A percentile compares a stretch with the other conserved stretches of the same genome.
phyloP scores from a whole-genome alignment of 2,329 filamentous ascomycete species.

The Diaporthe longicolla region DNA sequence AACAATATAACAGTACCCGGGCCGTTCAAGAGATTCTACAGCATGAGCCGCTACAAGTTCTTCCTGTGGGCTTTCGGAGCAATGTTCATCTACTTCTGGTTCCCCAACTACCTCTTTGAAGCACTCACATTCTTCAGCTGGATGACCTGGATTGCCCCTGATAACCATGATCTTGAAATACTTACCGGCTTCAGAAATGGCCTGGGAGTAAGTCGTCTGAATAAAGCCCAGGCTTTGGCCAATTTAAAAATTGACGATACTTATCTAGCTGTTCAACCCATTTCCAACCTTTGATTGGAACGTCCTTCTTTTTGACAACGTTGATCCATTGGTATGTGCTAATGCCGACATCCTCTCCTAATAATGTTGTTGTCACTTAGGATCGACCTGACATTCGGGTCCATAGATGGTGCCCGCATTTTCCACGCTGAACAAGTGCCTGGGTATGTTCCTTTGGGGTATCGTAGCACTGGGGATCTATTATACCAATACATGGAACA shows the following conservation, averaged over 20 bases:
- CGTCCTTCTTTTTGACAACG: slow-evolving; percentile 32
- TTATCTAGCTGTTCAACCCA: slow-evolving; percentile 48
- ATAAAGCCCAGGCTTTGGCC: fast-evolving
- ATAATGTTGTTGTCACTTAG: fast-evolving
- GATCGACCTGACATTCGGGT: not conserved
- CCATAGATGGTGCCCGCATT: slow-evolving; percentile 10
- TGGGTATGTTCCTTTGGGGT: slow-evolving; percentile 69
- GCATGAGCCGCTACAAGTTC: slow-evolving; percentile 60
- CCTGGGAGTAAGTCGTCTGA: slow-evolving; percentile 44
- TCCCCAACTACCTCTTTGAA: slow-evolving; percentile 65
- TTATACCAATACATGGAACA: slow-evolving; percentile 32
- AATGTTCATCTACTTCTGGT: slow-evolving; percentile 64
- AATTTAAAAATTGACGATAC: not conserved
- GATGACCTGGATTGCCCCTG: slow-evolving; percentile 67
- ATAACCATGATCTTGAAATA: slow-evolving; percentile 51
- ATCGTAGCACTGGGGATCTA: slow-evolving; percentile 61
- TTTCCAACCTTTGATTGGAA: slow-evolving; percentile 55
- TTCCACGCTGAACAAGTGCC: slow-evolving; percentile 70
- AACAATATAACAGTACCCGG: not conserved
- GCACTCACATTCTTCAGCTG: slow-evolving; percentile 64
- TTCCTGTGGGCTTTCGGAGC: slow-evolving; percentile 58
- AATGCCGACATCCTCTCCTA: slow-evolving; percentile 54
- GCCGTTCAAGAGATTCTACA: slow-evolving; percentile 54
- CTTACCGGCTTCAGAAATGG: slow-evolving; percentile 54
- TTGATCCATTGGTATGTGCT: slow-evolving; percentile 57